Evolutionary conservation across 768 basidiomycete species (phyloP).

Genomic region (Leccinum rimulosum): DNA sequence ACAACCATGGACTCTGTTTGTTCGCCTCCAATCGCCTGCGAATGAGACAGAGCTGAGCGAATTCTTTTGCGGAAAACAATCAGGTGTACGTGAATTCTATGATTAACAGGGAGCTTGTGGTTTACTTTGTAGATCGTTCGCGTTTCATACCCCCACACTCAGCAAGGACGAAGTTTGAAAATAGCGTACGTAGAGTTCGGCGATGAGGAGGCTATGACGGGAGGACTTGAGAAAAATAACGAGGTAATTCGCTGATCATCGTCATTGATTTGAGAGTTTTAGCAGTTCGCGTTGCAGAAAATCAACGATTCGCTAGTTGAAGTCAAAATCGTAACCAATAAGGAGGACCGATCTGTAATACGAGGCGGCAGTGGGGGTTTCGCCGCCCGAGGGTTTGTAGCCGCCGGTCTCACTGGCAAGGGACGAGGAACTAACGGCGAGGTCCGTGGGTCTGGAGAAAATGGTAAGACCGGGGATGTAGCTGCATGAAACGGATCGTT

Average conservation of each 20-base stretch:
- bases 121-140: constrained; percentile 55
- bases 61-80: constrained; percentile 72
- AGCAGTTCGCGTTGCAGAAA: constrained; percentile 44
- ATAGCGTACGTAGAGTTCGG: constrained; percentile 89
- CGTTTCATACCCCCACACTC: constrained; percentile 54
- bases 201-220: constrained; percentile 82
- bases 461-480: constrained; percentile 25
- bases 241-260: constrained; percentile 46
- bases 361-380: constrained; percentile 45
- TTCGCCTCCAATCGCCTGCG: constrained; percentile 56
- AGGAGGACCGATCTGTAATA: constrained; percentile 38
- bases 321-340: constrained; percentile 69
- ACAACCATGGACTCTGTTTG: constrained; percentile 84
- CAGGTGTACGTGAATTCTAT: constrained; percentile 49
- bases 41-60: constrained; percentile 68
- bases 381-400: constrained; percentile 63
- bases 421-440: constrained; percentile 30
- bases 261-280: constrained; percentile 1
- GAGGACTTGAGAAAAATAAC: constrained; percentile 69
- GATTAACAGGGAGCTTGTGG: background rate
- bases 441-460: constrained; percentile 28
- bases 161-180: constrained; percentile 48
- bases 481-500: constrained; percentile 21
- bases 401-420: constrained; percentile 58
- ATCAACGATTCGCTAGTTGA: constrained; percentile 64